Conservation (phyloP, 2,329 filamentous ascomycete species). For the Lachnellula arida region DNA sequence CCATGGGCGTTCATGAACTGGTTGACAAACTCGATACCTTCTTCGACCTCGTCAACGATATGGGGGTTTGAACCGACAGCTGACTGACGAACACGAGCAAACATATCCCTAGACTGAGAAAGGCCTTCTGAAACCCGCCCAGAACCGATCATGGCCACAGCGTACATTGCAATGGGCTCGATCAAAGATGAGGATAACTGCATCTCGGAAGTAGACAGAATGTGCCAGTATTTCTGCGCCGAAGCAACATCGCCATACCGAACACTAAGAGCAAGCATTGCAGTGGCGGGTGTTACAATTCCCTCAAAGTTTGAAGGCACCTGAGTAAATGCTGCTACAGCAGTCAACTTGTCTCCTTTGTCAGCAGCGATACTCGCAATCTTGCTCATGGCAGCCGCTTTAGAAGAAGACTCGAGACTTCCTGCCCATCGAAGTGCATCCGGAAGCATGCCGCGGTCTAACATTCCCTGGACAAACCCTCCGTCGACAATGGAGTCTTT, state of each 20-base stretch:
- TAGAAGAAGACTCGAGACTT: conserved; percentile 53
- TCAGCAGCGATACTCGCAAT: conserved; percentile 80
- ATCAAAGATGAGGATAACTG: conserved; percentile 63
- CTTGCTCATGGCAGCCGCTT: conserved; percentile 61
- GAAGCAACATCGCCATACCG: conserved; percentile 73
- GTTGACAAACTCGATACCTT: conserved; percentile 68
- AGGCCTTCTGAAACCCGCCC: conserved; percentile 81
- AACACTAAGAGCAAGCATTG: conserved; percentile 81
- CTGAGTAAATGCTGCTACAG: conserved; percentile 60
- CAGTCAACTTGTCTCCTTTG: conserved; percentile 63
- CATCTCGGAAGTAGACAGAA: conserved; percentile 60
- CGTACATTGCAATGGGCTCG: conserved; percentile 87
- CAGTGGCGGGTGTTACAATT: conserved; percentile 60
- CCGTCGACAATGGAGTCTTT: conserved; percentile 66
- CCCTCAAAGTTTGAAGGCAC: conserved; percentile 49
- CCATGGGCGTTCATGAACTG: conserved; percentile 54
- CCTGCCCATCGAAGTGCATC: conserved; percentile 73
- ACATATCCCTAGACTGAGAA: conserved; percentile 77
- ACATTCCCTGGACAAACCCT: conserved; percentile 74
- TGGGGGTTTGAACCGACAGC: conserved; percentile 48
- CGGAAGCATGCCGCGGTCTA: conserved; percentile 64
- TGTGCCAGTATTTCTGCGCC: conserved; percentile 76
- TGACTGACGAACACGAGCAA: conserved; percentile 69
- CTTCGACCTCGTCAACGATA: conserved; percentile 75
- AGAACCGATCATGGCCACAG: conserved; percentile 79